Percentiles rank a stretch among this genome's conserved stretches.
Evolutionary conservation across 106 monocot genomes (phyloP).

Genomic region (Vanilla planifolia): DNA sequence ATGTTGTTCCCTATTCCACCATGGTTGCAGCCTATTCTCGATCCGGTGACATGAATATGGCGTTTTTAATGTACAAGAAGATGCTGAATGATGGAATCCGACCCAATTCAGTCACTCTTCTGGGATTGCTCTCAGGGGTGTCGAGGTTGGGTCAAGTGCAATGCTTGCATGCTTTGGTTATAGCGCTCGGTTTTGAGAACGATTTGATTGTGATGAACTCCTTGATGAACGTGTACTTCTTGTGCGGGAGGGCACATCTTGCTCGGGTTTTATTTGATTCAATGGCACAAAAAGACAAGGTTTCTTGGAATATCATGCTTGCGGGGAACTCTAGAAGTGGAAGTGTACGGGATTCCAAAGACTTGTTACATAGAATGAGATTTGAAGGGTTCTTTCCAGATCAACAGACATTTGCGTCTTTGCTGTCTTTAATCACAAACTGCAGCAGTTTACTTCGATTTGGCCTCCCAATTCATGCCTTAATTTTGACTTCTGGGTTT

Average conservation of each 20-base stretch:
- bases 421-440: conserved; percentile 22
- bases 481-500: conserved; percentile 34
- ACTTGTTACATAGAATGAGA: conserved; percentile 40
- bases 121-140: conserved; percentile 41
- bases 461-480: conserved; percentile 32
- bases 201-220: conserved; percentile 45
- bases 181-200: conserved; percentile 21
- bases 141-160: conserved; percentile 11
- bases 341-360: conserved; percentile 10
- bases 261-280: conserved; percentile 45
- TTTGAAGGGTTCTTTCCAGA: conserved; percentile 22
- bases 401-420: conserved; percentile 42
- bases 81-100: conserved; percentile 33
- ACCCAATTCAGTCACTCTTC: conserved; percentile 51
- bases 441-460: neutral
- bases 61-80: conserved; percentile 22
- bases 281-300: conserved; percentile 35
- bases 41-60: conserved; percentile 13
- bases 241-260: conserved; percentile 12
- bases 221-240: conserved; percentile 38
- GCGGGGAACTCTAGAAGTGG: conserved; percentile 32
- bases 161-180: conserved; percentile 25
- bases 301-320: conserved; percentile 73
- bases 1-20: conserved; percentile 55
- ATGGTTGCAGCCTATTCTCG: conserved; percentile 37